Percentiles rank a stretch among this genome's conserved stretches.
Evolutionary conservation across 2,329 filamentous ascomycete genomes (phyloP).

Genomic region (Xylariomycetidae sp.): DNA sequence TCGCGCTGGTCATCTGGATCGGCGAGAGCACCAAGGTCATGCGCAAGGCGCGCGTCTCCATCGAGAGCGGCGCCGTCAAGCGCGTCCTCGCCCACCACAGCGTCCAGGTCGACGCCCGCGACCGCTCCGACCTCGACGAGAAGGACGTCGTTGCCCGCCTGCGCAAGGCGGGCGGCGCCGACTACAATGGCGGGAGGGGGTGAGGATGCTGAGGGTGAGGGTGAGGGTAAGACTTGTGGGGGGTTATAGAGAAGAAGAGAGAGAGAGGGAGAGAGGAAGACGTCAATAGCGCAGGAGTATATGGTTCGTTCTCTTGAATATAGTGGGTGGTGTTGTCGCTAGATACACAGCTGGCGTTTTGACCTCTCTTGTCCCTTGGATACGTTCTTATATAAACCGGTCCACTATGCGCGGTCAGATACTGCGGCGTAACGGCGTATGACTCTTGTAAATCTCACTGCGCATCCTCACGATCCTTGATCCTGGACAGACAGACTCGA

Average conservation of each 20-base stretch:
- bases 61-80: slow-evolving; percentile 64
- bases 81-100: slow-evolving; percentile 59
- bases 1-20: slow-evolving; percentile 64
- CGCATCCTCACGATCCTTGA: too few species aligned
- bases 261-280: background rate
- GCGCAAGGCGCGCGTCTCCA: slow-evolving; percentile 64
- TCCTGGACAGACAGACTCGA: too few species aligned
- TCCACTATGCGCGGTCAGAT: too few species aligned
- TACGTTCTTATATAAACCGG: too few species aligned
- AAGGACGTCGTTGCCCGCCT: slow-evolving; percentile 56
- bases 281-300: too few species aligned
- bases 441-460: too few species aligned
- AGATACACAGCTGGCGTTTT: too few species aligned
- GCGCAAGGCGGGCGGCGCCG: slow-evolving; percentile 63
- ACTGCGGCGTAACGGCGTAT: too few species aligned
- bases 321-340: too few species aligned
- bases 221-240: background rate
- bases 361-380: too few species aligned
- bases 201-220: slow-evolving; percentile 22
- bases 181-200: slow-evolving; percentile 64
- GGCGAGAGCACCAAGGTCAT: slow-evolving; percentile 61
- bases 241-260: background rate
- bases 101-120: slow-evolving; percentile 58
- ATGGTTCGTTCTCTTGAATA: too few species aligned
- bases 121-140: slow-evolving; percentile 57